A percentile compares a stretch with the other conserved stretches of the same genome.
phyloP scores from a whole-genome alignment of 2,329 filamentous ascomycete genomes.

The Scopulariopsis brevicaulis region DNA sequence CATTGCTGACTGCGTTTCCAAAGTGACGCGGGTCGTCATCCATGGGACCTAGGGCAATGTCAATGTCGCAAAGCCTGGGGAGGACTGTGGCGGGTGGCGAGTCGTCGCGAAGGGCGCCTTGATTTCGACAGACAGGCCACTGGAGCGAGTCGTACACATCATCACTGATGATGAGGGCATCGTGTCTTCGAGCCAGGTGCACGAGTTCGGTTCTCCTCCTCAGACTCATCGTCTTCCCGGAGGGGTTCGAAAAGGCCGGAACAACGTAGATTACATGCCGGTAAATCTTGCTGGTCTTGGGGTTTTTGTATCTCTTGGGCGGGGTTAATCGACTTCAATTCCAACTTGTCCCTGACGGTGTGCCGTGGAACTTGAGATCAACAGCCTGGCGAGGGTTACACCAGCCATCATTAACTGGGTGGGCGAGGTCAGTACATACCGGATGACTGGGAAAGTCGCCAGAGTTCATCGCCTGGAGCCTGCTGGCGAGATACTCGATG shows the following conservation, averaged over 20 bases:
- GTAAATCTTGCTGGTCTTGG: constrained; percentile 52
- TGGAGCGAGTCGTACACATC: constrained; percentile 93
- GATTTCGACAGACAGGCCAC: constrained; percentile 41
- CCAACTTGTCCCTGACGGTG: background rate
- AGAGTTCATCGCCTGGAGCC: constrained; percentile 24
- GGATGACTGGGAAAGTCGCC: background rate
- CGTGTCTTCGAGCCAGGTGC: constrained; percentile 61
- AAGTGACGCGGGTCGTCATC: constrained; percentile 39
- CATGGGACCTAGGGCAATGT: constrained; percentile 50
- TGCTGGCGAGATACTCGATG: constrained; percentile 31
- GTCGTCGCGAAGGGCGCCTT: too few relatives aligned
- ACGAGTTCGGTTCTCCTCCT: constrained; percentile 57
- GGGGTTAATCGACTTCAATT: background rate
- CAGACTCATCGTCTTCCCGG: constrained; percentile 69
- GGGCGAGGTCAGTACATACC: background rate
- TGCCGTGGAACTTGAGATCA: background rate
- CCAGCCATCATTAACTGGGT: background rate
- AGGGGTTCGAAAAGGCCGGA: constrained; percentile 83
- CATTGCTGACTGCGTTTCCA: constrained; percentile 76
- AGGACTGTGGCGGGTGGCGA: constrained; percentile 17
- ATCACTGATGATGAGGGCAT: constrained; percentile 77
- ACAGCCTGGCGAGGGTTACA: background rate
- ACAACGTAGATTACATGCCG: constrained; percentile 81
- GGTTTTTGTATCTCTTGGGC: background rate
- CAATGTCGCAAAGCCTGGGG: constrained; percentile 70